Evolutionary conservation across 805 yeast species (phyloP), one percentile per base, ranked within the genome.

Genomic region (Zygosaccharomyces rouxii): DNA sequence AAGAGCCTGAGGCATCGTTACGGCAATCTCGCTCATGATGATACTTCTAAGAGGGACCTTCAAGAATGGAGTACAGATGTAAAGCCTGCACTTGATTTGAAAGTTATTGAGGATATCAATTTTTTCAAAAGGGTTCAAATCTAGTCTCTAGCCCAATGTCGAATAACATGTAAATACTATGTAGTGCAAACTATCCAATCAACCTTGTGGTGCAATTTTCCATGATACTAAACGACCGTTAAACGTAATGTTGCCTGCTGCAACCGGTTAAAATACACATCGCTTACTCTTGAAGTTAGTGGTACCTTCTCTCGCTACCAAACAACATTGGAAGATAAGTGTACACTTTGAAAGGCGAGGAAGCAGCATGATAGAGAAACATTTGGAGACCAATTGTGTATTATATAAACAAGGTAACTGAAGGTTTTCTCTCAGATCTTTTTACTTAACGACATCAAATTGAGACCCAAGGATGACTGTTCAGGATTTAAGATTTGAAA

Each of bases 401-500:
- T 33, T 33, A 33, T 33, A 33, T 33, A 33, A 33, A 33, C 21
- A 16, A 16, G 5, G 19, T 33, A 16, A 16, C 21, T 13, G 9
- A n/a, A 14, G 7, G n/a, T 14, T 5, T 14, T 16, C 14, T 14
- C 7, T 16, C 19, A 16, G n/a, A 14, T 6, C 11, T 4, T n/a
- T 10, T 14, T 6, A 5, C 19, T 33, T 16, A 6, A 14, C 19
- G 11, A 7, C 28, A 7, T 25, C 28, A 3, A 25, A 25, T 5
- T 25, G 10, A 13, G 13, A 26, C 19, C 13, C 19, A 29, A 21
- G 23, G 29, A 51, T 51, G 54, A 51, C 54, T 6, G 39, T 51
- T 28, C 38, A 29, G 1, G 31, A 29, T 13, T 44, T 51, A 38
- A 43, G 38, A 33, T 58, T 62, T 39, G 63, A 59, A 43, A 50